phyloP scores from a whole-genome alignment of 345 rosid genomes.

The Murraya koenigii region DNA sequence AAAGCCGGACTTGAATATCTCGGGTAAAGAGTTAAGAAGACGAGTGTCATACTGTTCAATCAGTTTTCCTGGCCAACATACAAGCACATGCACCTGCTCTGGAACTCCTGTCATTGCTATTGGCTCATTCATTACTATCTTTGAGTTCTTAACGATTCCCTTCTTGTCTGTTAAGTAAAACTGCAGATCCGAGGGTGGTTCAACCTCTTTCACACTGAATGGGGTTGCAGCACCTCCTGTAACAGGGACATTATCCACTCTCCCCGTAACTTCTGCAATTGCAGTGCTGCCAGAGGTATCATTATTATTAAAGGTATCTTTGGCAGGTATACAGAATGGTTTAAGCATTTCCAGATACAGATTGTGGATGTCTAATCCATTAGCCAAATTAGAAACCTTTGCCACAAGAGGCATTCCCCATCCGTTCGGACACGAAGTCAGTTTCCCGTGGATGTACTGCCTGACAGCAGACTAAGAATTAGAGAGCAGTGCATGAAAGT shows the following conservation, averaged over 20 bases:
- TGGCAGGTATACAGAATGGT: slow-evolving; percentile 49
- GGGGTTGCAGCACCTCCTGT: slow-evolving; percentile 32
- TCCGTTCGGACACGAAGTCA: slow-evolving; percentile 48
- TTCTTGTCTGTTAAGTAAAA: slow-evolving; percentile 68
- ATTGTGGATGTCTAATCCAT: slow-evolving; percentile 58
- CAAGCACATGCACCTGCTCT: slow-evolving; percentile 59
- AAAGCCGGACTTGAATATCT: slow-evolving; percentile 63
- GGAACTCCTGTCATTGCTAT: slow-evolving; percentile 35
- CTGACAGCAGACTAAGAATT: slow-evolving; percentile 40
- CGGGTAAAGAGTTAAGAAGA: slow-evolving; percentile 66
- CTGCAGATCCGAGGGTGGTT: slow-evolving; percentile 46
- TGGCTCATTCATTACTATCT: slow-evolving; percentile 57
- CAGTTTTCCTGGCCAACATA: slow-evolving; percentile 70
- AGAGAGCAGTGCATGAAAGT: slow-evolving; percentile 1
- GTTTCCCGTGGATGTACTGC: slow-evolving; percentile 62
- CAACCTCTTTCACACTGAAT: slow-evolving; percentile 35
- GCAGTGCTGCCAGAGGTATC: slow-evolving; percentile 32
- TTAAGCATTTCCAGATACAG: slow-evolving; percentile 62
- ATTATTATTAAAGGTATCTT: slow-evolving; percentile 28
- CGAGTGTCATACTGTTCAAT: slow-evolving; percentile 50
- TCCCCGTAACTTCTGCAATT: slow-evolving; percentile 37
- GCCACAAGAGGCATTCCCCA: slow-evolving; percentile 90
- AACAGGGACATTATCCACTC: slow-evolving; percentile 32
- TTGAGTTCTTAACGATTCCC: slow-evolving; percentile 49
- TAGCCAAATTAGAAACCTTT: slow-evolving; percentile 41